Evolutionary conservation across 1,284 basidiomycete species (phyloP), one percentile per base, ranked within the genome.

Genomic region (Ustilago bromivora): DNA sequence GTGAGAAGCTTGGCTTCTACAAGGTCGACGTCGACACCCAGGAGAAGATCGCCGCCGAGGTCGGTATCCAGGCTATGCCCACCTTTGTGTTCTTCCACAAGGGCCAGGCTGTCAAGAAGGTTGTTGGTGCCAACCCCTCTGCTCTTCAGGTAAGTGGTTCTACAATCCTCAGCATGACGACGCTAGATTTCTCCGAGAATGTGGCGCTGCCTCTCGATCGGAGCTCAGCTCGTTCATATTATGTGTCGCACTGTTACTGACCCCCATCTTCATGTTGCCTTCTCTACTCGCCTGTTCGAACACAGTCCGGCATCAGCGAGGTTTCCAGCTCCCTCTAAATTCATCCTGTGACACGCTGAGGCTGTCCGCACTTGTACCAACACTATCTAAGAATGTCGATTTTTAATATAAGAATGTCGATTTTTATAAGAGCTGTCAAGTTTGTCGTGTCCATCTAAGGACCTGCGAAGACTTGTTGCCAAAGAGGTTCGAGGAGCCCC

Each of bases 11-110:
- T 87, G 88, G 87, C 63, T 93, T 92, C 87, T 93, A 91, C 90
- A 95, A 95, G 88, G 92, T 95, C 80, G 85, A 86, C 71, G 85
- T 86, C 51, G 85, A 86, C 65, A 73, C 74, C 32, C 83, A 84
- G 71, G 71, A 73, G 53, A 87, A 89, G 73, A 87, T 90, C 74
- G 87, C 89, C 9, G 86, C 90, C 82, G 92, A 92, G 86, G 90
- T 92, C 66, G 90, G 90, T 60, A 90, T 97, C 87, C 90, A 90
- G 81, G 92, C 92, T 87, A 92, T 94, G 90, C 93, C 93, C 17
- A 93, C 93, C 3, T 94, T 94, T 88, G 87, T 90, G 64, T 88
- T 90, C 40, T 93, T 91, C 89, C 90, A 92, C 88, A 88, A 90
- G 74, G 92, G 92, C 53, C 78, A 90, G 81, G 90, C 91, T 86